These are phyloP conservation scores for Thymus mandschuricus DNA, from an alignment of 257 asterid genomes.

Conservation along the genomic window DNA sequence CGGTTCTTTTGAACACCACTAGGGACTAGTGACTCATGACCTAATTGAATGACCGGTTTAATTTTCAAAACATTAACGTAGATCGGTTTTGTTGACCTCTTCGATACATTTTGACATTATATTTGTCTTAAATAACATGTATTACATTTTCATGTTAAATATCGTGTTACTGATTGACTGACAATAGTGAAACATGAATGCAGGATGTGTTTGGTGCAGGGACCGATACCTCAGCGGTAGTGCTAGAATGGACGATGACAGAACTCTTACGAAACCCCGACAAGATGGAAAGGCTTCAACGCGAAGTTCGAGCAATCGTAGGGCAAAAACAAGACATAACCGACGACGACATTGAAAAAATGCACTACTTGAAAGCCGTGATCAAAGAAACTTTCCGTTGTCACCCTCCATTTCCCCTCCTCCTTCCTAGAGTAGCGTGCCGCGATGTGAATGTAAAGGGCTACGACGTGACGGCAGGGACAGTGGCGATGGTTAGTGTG, in stretches of 20 bases:
- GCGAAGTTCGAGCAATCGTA: constrained; percentile 11
- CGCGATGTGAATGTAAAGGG: constrained; percentile 23
- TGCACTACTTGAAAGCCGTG: constrained; percentile 29
- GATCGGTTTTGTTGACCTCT: too few relatives aligned
- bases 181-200: neutral
- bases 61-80: too few relatives aligned
- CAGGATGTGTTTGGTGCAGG: constrained; percentile 30
- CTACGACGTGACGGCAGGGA: constrained; percentile 16
- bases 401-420: constrained; percentile 28
- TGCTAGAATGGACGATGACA: constrained; percentile 28
- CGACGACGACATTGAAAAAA: constrained; percentile 12
- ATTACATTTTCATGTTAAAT: too few relatives aligned
- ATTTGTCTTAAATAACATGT: too few relatives aligned
- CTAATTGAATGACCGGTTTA: too few relatives aligned
- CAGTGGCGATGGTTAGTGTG: constrained; percentile 21
- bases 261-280: constrained; percentile 24
- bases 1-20: too few relatives aligned
- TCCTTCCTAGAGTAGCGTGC: constrained; percentile 13
- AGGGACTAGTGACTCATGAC: too few relatives aligned
- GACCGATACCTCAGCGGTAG: constrained; percentile 16
- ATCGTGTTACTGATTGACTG: too few relatives aligned
- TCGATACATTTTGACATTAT: too few relatives aligned
- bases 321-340: constrained; percentile 5
- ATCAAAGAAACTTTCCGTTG: constrained; percentile 25
- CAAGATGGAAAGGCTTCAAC: constrained; percentile 11